Conservation (phyloP, 2,329 filamentous ascomycete genomes). For the Calonectria montana region DNA sequence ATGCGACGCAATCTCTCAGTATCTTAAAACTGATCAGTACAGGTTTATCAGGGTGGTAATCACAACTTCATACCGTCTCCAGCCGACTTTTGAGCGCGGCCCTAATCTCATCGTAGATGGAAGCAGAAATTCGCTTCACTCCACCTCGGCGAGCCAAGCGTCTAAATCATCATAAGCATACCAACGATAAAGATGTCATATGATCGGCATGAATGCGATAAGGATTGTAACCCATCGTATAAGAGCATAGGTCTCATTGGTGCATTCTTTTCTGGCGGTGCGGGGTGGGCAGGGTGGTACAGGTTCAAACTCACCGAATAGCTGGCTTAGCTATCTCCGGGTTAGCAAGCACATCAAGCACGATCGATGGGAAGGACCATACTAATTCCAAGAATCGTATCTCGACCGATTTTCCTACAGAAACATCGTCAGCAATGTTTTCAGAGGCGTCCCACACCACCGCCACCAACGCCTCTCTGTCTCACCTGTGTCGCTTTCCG, state of each 20-base stretch:
- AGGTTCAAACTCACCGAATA: constrained; percentile 57
- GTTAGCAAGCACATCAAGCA: constrained; percentile 13
- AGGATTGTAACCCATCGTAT: not conserved
- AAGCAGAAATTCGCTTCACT: constrained; percentile 76
- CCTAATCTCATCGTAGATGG: constrained; percentile 73
- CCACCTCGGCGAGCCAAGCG: constrained; percentile 81
- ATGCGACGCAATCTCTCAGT: constrained; percentile 59
- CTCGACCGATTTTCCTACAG: constrained; percentile 59
- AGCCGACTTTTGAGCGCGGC: constrained; percentile 63
- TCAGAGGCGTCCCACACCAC: not conserved
- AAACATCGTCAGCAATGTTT: constrained; percentile 5
- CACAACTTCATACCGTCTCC: constrained; percentile 50
- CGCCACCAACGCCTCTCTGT: not conserved
- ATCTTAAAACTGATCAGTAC: constrained; percentile 55
- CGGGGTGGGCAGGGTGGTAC: not conserved
- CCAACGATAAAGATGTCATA: not conserved
- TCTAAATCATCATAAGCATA: constrained; percentile 50
- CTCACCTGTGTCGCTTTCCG: constrained; percentile 40
- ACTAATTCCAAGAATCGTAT: constrained; percentile 64
- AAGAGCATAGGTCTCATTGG: not conserved
- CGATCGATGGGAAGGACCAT: constrained; percentile 38
- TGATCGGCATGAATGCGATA: not conserved
- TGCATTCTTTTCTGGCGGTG: not conserved
- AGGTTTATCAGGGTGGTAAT: not conserved
- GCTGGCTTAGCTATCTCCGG: constrained; percentile 60